Evolutionary conservation across 371 early-diverging fungal species (phyloP).

Genomic region (Mucor indicus): DNA sequence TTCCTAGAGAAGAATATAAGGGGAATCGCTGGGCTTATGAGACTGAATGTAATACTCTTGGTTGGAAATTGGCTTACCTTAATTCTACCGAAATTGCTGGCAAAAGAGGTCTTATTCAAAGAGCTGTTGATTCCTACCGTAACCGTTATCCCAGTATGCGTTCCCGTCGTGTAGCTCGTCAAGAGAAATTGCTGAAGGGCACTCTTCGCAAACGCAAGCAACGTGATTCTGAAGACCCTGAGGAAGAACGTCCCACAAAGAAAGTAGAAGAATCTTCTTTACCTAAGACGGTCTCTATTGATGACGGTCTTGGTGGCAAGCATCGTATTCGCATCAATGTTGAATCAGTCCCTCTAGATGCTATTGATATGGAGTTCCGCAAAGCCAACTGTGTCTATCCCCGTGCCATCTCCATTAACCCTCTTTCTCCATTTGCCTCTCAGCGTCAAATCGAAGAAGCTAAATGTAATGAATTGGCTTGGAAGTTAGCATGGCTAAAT

Average conservation of each 20-base stretch:
- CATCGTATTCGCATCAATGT: conserved; percentile 41
- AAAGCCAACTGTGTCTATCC: conserved; percentile 46
- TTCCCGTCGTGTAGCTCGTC: conserved; percentile 73
- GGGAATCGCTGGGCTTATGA: conserved; percentile 68
- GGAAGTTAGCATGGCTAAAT: conserved; percentile 53
- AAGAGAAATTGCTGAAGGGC: conserved; percentile 65
- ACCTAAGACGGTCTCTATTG: conserved; percentile 26
- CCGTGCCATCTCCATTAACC: conserved; percentile 36
- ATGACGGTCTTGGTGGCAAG: conserved; percentile 20
- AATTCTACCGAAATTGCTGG: conserved; percentile 78
- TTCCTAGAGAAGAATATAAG: conserved; percentile 60
- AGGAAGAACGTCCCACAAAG: not conserved
- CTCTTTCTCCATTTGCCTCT: conserved; percentile 20
- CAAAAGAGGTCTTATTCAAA: conserved; percentile 87
- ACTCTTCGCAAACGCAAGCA: conserved; percentile 38
- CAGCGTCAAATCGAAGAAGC: conserved; percentile 41
- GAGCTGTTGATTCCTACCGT: conserved; percentile 92
- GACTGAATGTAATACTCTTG: conserved; percentile 29
- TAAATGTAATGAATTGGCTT: conserved; percentile 44
- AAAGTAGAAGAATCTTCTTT: conserved; percentile 5
- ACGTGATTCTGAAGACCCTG: conserved; percentile 5
- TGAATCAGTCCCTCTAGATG: conserved; percentile 40
- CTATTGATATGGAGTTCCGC: conserved; percentile 39
- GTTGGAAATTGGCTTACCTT: conserved; percentile 53
- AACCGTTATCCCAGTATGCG: conserved; percentile 78